Percentiles rank a stretch among this genome's conserved stretches.
These are phyloP conservation scores for Trichothecium sympodiale DNA, from an alignment of 2,329 filamentous ascomycete species.

Conservation along the genomic window DNA sequence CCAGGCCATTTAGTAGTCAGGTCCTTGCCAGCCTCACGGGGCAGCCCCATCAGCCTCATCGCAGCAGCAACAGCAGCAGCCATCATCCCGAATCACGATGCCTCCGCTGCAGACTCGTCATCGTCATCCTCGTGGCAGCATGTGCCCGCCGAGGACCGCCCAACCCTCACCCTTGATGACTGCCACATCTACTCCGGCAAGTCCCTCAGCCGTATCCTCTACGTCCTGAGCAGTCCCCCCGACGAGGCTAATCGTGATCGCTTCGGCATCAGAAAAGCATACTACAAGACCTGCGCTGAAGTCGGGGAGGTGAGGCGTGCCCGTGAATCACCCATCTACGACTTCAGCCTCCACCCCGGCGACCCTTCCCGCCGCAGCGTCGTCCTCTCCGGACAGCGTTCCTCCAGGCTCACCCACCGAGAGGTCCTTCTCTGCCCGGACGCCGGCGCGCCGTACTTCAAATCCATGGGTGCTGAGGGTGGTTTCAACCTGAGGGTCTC, in stretches of 20 bases:
- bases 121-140: background rate
- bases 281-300: background rate
- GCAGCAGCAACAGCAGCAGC: too few relatives aligned
- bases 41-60: too few relatives aligned
- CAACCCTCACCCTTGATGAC: slow-evolving; percentile 3
- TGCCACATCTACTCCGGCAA: slow-evolving; percentile 1
- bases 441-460: background rate
- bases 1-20: slow-evolving; percentile 1
- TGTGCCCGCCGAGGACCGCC: background rate
- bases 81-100: too few relatives aligned
- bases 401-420: background rate
- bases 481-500: background rate
- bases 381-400: background rate
- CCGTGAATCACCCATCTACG: background rate
- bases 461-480: background rate
- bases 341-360: background rate
- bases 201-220: slow-evolving; percentile 1
- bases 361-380: background rate
- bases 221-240: slow-evolving; percentile 1
- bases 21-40: slow-evolving; percentile 1
- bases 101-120: too few relatives aligned
- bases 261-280: slow-evolving; percentile 1
- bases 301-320: background rate
- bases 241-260: background rate
- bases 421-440: background rate